Conservation (phyloP, 176 grass and related monocot genomes). For the Bromus sterilis region DNA sequence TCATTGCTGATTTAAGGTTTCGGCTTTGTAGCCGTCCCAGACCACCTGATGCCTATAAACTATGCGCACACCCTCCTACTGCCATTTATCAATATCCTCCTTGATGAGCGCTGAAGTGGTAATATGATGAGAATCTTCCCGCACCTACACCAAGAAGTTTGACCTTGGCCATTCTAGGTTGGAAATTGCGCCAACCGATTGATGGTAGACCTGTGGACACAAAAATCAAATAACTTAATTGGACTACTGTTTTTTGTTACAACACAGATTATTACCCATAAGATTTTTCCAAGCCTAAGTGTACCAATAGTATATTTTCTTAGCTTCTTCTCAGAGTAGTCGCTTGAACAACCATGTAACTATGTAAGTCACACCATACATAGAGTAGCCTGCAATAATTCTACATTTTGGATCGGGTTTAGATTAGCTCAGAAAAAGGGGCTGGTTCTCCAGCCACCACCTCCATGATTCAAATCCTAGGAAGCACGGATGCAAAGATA, state of each 20-base stretch:
- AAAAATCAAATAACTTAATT: background rate
- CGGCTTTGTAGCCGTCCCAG: slow-evolving; percentile 80
- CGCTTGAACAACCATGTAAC: too few relatives aligned
- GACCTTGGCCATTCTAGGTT: slow-evolving; percentile 71
- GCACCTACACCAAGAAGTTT: slow-evolving; percentile 61
- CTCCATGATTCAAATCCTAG: too few relatives aligned
- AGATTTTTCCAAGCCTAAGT: background rate
- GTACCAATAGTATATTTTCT: background rate
- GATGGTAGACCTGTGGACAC: slow-evolving; percentile 76
- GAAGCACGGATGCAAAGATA: too few relatives aligned
- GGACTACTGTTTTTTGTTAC: background rate
- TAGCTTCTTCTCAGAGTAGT: too few relatives aligned
- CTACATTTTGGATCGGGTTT: too few relatives aligned
- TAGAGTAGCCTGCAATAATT: too few relatives aligned
- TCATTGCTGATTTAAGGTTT: slow-evolving; percentile 88
- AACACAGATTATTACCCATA: background rate
- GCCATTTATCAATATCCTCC: slow-evolving; percentile 77
- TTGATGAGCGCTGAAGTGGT: slow-evolving; percentile 58
- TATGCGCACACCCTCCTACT: slow-evolving; percentile 55
- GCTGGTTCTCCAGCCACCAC: too few relatives aligned
- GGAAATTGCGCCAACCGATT: slow-evolving; percentile 80
- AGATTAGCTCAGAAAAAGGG: too few relatives aligned
- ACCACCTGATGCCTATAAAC: slow-evolving; percentile 63
- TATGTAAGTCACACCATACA: too few relatives aligned
- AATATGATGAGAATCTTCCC: slow-evolving; percentile 74